Conservation (phyloP, 106 monocot species). For the Allium sativum region DNA sequence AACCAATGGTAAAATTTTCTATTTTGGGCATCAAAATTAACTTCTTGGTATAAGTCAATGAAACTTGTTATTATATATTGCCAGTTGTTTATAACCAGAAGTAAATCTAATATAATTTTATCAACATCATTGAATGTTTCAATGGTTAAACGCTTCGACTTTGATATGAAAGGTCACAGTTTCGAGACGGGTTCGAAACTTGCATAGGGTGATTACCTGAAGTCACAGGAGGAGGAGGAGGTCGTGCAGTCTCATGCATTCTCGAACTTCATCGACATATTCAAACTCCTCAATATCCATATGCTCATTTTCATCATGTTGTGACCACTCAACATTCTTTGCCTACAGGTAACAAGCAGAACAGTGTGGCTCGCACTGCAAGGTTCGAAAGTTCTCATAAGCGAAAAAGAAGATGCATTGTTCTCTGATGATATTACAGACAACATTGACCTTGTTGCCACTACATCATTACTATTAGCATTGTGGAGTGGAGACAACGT, state of each 20-base stretch:
- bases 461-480: constrained; percentile 37
- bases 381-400: constrained; percentile 31
- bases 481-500: constrained; percentile 6
- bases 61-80: too few species aligned
- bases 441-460: constrained; percentile 47
- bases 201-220: constrained; percentile 39
- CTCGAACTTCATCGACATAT: background rate
- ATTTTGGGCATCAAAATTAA: too few species aligned
- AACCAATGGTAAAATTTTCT: too few species aligned
- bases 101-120: too few species aligned
- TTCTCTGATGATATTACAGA: constrained; percentile 43
- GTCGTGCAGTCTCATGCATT: background rate
- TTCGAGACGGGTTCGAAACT: too few species aligned
- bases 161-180: too few species aligned
- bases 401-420: constrained; percentile 3
- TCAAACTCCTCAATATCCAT: constrained; percentile 25
- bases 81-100: too few species aligned
- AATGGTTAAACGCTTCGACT: too few species aligned
- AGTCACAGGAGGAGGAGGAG: background rate
- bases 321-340: constrained; percentile 14
- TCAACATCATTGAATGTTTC: too few species aligned
- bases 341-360: background rate
- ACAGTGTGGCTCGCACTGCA: constrained; percentile 16
- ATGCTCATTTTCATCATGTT: constrained; percentile 46
- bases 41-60: too few species aligned